Conservation (phyloP, 164 flowering plant species). For the Sedum album region DNA sequence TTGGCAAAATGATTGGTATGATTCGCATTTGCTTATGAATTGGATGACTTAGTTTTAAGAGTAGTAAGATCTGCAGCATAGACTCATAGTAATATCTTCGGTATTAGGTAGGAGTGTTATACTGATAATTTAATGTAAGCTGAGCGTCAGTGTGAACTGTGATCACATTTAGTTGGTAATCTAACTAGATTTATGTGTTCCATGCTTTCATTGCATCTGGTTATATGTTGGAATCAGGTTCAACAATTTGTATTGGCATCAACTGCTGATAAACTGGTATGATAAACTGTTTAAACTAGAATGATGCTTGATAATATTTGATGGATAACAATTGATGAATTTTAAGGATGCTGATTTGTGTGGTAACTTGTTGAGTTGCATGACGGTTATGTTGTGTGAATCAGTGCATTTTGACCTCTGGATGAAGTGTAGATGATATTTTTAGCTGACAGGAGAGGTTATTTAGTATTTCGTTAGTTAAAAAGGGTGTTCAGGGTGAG, state of each 20-base stretch:
- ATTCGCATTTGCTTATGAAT: slow-evolving; percentile 2
- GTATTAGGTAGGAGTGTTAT: too few species aligned
- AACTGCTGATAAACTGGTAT: background rate
- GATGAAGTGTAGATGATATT: background rate
- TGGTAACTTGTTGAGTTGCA: background rate
- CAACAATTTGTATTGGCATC: background rate
- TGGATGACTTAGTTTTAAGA: background rate
- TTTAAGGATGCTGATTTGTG: background rate
- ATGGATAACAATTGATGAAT: background rate
- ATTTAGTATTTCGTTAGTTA: background rate
- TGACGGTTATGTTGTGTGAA: background rate
- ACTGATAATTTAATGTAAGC: too few species aligned
- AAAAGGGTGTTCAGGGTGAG: background rate
- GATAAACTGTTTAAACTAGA: too few species aligned
- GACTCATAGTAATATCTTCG: too few species aligned
- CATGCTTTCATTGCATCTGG: background rate
- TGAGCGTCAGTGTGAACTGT: too few species aligned
- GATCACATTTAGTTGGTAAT: too few species aligned
- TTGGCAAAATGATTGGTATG: slow-evolving; percentile 73
- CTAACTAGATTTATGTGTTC: too few species aligned
- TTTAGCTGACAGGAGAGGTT: background rate
- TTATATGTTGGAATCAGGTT: background rate
- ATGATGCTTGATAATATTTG: background rate
- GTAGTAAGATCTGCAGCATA: background rate
- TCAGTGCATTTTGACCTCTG: background rate